Percentiles rank a stretch among this genome's conserved stretches.
These are phyloP conservation scores for Russula olivacea DNA, from an alignment of 768 basidiomycete genomes.

Conservation along the genomic window DNA sequence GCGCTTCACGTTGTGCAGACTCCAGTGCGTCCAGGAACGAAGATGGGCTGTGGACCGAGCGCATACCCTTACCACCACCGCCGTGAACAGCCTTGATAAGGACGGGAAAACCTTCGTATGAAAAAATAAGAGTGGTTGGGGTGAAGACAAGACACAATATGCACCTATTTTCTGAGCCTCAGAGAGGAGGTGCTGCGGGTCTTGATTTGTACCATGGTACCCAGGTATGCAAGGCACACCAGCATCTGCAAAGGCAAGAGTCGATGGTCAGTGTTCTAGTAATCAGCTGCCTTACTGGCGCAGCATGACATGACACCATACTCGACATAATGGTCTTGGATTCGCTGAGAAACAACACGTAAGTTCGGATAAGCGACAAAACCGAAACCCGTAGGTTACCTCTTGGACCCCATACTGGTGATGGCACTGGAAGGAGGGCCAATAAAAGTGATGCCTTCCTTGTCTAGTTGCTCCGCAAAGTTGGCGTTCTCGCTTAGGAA, in stretches of 20 bases:
- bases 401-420: conserved; percentile 92
- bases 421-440: conserved; percentile 88
- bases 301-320: conserved; percentile 31
- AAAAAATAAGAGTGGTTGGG: not conserved
- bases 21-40: conserved; percentile 76
- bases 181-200: conserved; percentile 58
- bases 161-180: conserved; percentile 68
- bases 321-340: conserved; percentile 93
- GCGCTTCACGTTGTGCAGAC: conserved; percentile 85
- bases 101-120: conserved; percentile 67
- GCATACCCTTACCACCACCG: conserved; percentile 95
- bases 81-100: conserved; percentile 96
- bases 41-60: conserved; percentile 58
- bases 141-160: not conserved
- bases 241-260: conserved; percentile 46
- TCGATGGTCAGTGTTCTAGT: not conserved
- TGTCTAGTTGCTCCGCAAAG: conserved; percentile 69
- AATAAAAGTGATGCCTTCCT: conserved; percentile 82
- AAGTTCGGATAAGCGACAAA: not conserved
- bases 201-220: conserved; percentile 83
- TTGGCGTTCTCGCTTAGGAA: conserved; percentile 89
- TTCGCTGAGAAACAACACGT: conserved; percentile 46
- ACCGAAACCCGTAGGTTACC: conserved; percentile 38
- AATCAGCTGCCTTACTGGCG: not conserved
- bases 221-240: conserved; percentile 92